phyloP scores from a whole-genome alignment of 805 yeast genomes.

The Wickerhamomyces bisporus region DNA sequence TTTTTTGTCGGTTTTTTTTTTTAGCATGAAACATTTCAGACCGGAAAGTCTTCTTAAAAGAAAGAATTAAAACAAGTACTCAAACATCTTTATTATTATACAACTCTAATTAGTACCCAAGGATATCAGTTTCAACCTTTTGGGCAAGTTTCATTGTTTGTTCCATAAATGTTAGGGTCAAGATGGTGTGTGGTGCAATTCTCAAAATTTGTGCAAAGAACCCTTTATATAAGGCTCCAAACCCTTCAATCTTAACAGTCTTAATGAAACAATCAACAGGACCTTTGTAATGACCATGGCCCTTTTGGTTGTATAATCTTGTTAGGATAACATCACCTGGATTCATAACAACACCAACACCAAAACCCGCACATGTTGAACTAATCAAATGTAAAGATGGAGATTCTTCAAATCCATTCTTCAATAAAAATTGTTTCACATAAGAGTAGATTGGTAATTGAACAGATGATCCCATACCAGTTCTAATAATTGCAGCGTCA shows the following conservation, averaged over 20 bases:
- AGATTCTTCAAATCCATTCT: constrained; percentile 52
- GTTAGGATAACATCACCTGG: constrained; percentile 97
- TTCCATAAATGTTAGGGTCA: constrained; percentile 92
- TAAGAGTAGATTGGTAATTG: constrained; percentile 88
- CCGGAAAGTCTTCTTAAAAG: too few relatives aligned
- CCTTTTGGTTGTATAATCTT: constrained; percentile 91
- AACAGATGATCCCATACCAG: constrained; percentile 93
- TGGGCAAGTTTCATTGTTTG: constrained; percentile 69
- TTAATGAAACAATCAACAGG: constrained; percentile 86
- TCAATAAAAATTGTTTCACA: constrained; percentile 58
- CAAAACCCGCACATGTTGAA: constrained; percentile 77
- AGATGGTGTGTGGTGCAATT: constrained; percentile 91
- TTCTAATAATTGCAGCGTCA: constrained; percentile 89
- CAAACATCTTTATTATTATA: too few relatives aligned
- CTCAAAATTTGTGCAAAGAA: constrained; percentile 89
- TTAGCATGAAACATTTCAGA: too few relatives aligned
- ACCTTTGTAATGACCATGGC: constrained; percentile 68
- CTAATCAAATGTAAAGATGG: constrained; percentile 68
- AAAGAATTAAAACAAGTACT: too few relatives aligned
- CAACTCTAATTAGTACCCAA: constrained; percentile 5
- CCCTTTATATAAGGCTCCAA: constrained; percentile 86
- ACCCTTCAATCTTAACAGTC: constrained; percentile 81
- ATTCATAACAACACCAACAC: constrained; percentile 93
- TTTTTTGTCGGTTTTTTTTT: too few relatives aligned
- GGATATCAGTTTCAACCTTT: constrained; percentile 25